Evolutionary conservation across 352 stramenopile species (phyloP).

Genomic region (Phytophthora meadii): DNA sequence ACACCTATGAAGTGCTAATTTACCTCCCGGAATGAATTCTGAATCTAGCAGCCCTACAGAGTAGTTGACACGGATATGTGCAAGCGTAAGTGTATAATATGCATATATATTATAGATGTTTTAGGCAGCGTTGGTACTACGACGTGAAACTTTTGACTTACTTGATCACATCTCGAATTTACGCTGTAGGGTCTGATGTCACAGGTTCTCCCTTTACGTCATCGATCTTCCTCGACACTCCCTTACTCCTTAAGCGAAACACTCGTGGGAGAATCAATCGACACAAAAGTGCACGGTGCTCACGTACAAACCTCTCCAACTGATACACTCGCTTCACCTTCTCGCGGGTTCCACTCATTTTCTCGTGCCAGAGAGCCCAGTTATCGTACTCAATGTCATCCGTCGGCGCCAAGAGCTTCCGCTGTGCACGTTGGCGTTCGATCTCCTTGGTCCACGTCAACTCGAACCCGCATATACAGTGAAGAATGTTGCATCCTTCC

Average conservation of each 20-base stretch:
- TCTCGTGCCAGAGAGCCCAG: conserved; percentile 43
- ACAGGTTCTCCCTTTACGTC: too few relatives aligned
- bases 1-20: too few relatives aligned
- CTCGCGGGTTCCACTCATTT: conserved; percentile 23
- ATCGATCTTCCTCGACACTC: too few relatives aligned
- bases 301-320: conserved; percentile 27
- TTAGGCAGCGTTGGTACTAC: too few relatives aligned
- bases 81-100: too few relatives aligned
- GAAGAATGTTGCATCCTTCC: conserved; percentile 60
- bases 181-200: too few relatives aligned
- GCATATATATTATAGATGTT: too few relatives aligned
- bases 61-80: too few relatives aligned
- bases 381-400: conserved; percentile 33
- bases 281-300: conserved; percentile 40
- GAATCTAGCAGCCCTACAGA: too few relatives aligned
- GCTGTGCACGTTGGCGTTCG: conserved; percentile 55
- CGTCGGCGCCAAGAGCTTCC: conserved; percentile 49
- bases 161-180: too few relatives aligned
- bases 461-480: conserved; percentile 56
- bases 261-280: conserved; percentile 32
- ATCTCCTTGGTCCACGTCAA: conserved; percentile 62
- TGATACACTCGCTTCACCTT: conserved; percentile 26
- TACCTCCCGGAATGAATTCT: too few relatives aligned
- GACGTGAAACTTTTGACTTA: too few relatives aligned
- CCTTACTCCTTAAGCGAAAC: conserved; percentile 9